These are phyloP conservation scores for Fusarium poae DNA, from an alignment of 2,329 filamentous ascomycete genomes.

Conservation along the genomic window DNA sequence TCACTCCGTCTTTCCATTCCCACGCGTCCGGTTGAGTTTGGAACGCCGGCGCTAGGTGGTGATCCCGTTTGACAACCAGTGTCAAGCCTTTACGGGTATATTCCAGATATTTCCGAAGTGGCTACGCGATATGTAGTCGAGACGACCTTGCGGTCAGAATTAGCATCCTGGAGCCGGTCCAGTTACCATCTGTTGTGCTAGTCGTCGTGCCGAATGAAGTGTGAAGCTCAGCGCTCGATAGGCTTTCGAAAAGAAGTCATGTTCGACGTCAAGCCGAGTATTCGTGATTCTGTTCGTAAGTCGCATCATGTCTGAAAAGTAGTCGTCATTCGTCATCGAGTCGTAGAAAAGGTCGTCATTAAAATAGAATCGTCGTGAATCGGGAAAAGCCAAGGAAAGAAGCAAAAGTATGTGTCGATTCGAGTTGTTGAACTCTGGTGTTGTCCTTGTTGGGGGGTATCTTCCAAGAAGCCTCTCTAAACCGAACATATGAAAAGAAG, in stretches of 20 bases:
- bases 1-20: constrained; percentile 49
- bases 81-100: constrained; percentile 56
- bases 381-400: constrained; percentile 56
- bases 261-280: constrained; percentile 53
- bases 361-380: constrained; percentile 57
- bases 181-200: constrained; percentile 33
- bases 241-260: constrained; percentile 49
- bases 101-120: constrained; percentile 56
- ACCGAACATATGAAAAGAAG: constrained; percentile 44
- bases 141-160: constrained; percentile 49
- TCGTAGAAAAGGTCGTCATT: constrained; percentile 60
- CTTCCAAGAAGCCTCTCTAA: constrained; percentile 49
- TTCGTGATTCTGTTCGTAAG: constrained; percentile 50
- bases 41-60: constrained; percentile 40
- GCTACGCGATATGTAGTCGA: constrained; percentile 54
- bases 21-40: constrained; percentile 20
- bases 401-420: constrained; percentile 56
- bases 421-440: constrained; percentile 25
- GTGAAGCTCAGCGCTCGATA: constrained; percentile 46
- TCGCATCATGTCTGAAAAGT: constrained; percentile 52
- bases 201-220: constrained; percentile 51
- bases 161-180: constrained; percentile 50
- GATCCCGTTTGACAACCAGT: constrained; percentile 61
- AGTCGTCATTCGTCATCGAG: constrained; percentile 55
- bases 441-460: constrained; percentile 38